Conservation (phyloP, 495 filamentous ascomycete genomes). For the Neurospora sp. region DNA sequence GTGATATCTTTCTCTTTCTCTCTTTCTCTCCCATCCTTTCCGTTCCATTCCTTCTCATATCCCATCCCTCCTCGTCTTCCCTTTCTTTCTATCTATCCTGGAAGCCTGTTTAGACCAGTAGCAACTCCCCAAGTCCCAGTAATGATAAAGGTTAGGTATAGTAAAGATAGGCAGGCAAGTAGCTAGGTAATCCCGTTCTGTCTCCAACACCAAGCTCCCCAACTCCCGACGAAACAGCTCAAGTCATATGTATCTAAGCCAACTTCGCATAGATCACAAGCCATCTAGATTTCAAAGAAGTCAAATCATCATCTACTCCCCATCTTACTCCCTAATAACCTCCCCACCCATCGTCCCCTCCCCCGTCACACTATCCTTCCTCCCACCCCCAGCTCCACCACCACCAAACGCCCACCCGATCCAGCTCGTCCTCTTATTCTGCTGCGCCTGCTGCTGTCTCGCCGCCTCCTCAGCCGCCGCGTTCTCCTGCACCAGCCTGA, state of each 20-base stretch:
- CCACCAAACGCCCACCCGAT: conserved; percentile 38
- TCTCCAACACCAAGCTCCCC: not conserved
- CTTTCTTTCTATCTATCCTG: not conserved
- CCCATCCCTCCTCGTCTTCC: not conserved
- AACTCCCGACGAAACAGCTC: not conserved
- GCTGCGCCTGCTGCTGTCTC: conserved; percentile 6
- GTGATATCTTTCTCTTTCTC: not conserved
- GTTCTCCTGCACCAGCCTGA: conserved; percentile 73
- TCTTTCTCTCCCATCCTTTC: not conserved
- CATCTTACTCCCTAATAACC: conserved; percentile 16
- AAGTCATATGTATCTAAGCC: not conserved
- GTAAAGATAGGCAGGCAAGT: not conserved
- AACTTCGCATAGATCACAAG: not conserved
- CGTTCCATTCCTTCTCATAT: not conserved
- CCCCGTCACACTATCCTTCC: conserved; percentile 22
- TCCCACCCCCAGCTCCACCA: conserved; percentile 27
- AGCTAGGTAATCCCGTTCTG: not conserved
- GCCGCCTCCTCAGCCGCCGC: conserved; percentile 18
- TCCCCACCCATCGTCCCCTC: not conserved
- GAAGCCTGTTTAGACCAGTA: not conserved
- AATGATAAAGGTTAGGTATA: not conserved
- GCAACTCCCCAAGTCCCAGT: not conserved
- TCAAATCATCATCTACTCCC: not conserved
- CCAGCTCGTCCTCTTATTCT: conserved; percentile 45
- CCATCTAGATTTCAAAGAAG: not conserved